phyloP scores from a whole-genome alignment of 2,329 filamentous ascomycete genomes.

The Cercospora citrullina region DNA sequence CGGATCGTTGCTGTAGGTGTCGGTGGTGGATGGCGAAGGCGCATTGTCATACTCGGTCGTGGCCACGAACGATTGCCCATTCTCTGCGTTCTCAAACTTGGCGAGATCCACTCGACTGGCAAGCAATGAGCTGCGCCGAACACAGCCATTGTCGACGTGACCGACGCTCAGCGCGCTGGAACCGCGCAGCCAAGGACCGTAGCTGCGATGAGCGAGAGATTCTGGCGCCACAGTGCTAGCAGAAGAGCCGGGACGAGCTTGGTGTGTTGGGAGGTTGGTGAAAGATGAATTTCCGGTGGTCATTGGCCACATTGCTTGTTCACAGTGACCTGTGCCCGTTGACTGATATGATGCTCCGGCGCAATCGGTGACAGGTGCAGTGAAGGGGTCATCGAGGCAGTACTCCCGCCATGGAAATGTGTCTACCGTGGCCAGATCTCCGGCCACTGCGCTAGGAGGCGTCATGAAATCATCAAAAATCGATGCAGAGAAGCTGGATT shows the following conservation, averaged over 20 bases:
- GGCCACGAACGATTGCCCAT: slow-evolving; percentile 25
- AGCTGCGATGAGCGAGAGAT: neutral
- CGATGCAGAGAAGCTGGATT: neutral
- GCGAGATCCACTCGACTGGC: slow-evolving; percentile 22
- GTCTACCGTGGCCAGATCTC: neutral
- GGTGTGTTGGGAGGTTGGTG: neutral
- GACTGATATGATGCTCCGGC: neutral
- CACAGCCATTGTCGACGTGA: neutral
- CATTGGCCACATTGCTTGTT: neutral
- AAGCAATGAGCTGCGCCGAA: slow-evolving; percentile 8
- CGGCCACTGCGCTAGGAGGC: neutral
- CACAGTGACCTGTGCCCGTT: neutral
- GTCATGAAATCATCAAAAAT: neutral
- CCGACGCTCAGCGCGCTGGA: neutral
- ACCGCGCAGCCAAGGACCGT: neutral
- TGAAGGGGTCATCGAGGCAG: neutral
- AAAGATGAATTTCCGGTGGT: neutral
- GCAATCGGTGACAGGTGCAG: neutral
- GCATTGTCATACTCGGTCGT: slow-evolving; percentile 24
- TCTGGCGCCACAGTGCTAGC: neutral
- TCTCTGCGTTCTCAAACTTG: slow-evolving; percentile 24
- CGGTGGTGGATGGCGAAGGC: slow-evolving; percentile 26
- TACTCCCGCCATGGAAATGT: neutral
- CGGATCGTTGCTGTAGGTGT: slow-evolving; percentile 23
- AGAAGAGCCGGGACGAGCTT: neutral